phyloP scores from a whole-genome alignment of 2,329 filamentous ascomycete genomes.

The Epichloe aotearoae region DNA sequence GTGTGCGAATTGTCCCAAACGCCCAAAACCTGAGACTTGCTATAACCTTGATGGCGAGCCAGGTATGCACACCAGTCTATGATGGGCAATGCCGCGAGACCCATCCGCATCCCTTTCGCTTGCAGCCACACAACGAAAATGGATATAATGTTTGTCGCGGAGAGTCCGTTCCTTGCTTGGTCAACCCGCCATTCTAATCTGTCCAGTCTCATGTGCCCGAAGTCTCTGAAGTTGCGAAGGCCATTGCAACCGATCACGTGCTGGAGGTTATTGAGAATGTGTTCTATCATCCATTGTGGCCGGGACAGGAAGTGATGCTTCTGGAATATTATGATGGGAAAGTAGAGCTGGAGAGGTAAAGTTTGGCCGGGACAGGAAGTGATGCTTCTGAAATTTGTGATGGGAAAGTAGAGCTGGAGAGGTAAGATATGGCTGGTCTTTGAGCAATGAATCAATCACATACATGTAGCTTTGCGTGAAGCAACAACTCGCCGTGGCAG shows the following conservation, averaged over 20 bases:
- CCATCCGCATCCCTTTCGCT: conserved; percentile 5
- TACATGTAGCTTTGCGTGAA: too few species aligned
- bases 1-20: not conserved
- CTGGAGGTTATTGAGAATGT: conserved; percentile 11
- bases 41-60: not conserved
- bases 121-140: conserved; percentile 17
- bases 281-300: conserved; percentile 11
- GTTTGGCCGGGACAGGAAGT: not conserved
- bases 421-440: not conserved
- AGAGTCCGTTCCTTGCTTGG: conserved; percentile 5
- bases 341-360: not conserved
- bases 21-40: not conserved
- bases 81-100: not conserved
- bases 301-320: not conserved
- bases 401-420: not conserved
- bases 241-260: conserved; percentile 12
- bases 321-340: not conserved
- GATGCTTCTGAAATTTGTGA: not conserved
- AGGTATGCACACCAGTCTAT: conserved; percentile 1
- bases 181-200: conserved; percentile 12
- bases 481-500: too few species aligned
- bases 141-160: conserved; percentile 8
- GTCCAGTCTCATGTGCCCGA: conserved; percentile 13
- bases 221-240: conserved; percentile 9
- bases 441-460: not conserved